Evolutionary conservation across 2,329 filamentous ascomycete species (phyloP), one percentile per base, ranked within the genome.

Genomic region (Fusarium haematococcum): DNA sequence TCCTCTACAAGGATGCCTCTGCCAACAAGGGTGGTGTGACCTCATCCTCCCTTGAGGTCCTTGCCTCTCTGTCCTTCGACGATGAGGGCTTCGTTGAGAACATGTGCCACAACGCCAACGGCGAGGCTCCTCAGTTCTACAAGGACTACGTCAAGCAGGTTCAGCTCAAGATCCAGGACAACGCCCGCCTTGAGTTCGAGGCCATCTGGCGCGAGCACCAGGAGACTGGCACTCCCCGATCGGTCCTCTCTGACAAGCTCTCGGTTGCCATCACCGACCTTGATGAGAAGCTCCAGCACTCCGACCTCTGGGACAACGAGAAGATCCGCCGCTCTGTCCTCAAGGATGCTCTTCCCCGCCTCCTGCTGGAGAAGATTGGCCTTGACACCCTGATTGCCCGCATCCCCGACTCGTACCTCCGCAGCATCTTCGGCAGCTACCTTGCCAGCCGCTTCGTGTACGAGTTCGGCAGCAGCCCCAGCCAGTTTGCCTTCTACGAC

Each of bases 1-100:
- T 98, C 78, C 85, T 99, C 45, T 98, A 95, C 92, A 99, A 99
- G 87, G 97, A 99, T 83, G 97, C 97, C 6, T 98, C 95, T 41
- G 95, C 96, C 66, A 99, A 99, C 90, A 99, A 99, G 88, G 97
- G 97, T 75, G 97, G 97, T 82, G 97, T 99, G 54, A 99, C 97
- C 1, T 98, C 95, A 1, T 98, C 97, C 0, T 98, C 97, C 1
- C 91, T 98, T 35, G 97, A 99, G 81, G 97, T 99, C 7, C 90
- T 99, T 27, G 97, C 97, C 9, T 97, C 95, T 16, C 89, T 99
- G 67, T 97, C 95, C 45, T 98, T 99, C 81, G 94, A 99, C 79
- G 97, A 99, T 76, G 87, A 91, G 67, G 91, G 92, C 74, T 99
- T 99, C 85, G 89, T 93, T 62, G 88, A 95, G 84, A 92, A 99